Evolutionary conservation across 2,329 filamentous ascomycete genomes (phyloP), one percentile per base, ranked within the genome.

Genomic region (Ceratocystiopsis minuta): DNA sequence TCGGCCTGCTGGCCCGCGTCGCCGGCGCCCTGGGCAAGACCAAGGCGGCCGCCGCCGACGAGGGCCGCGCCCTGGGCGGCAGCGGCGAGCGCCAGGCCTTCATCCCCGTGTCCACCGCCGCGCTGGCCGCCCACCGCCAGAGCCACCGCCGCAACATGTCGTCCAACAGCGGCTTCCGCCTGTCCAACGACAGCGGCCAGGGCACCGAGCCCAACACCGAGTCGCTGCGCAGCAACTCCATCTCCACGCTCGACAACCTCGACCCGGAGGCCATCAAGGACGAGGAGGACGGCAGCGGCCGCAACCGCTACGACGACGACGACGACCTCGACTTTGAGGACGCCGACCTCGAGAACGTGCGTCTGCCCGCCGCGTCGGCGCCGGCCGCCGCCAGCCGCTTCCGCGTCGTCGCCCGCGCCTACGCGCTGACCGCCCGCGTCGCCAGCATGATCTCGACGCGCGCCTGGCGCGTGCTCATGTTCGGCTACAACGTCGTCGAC

Each of bases 101-200:
- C 54, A 68, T 80, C 24, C 76, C 76, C 2, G 62, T 81, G 10
- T 70, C 75, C 3, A 66, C 63, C 2, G 65, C 66, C 45, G 66
- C 66, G 42, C 66, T 74, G 54, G 65, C 62, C 20, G 65, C 69
- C 47, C 64, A 72, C 49, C 36, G 24, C 52, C 54, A 38, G 54
- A 56, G 16, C 37, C 36, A 39, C 28, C 11, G 18, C 16, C 17
- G 24, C 20, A 4, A 20, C 20, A 20, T 20, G 20, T 20, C 20
- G 4, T 4, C 20, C 20, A 7, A 7, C 20, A 20, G 20, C 20
- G 49, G 57, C 28, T 70, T 69, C 55, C 72, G 79, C 16, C 67
- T 70, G 52, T 84, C 80, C 4, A 67, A 75, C 44, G 80, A 86
- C 52, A 84, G 78, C 50, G 78, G 77, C 9, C 79, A 86, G 50